These are phyloP conservation scores for Lasiodiplodia sp. DNA, from an alignment of 2,329 filamentous ascomycete species.

Conservation along the genomic window DNA sequence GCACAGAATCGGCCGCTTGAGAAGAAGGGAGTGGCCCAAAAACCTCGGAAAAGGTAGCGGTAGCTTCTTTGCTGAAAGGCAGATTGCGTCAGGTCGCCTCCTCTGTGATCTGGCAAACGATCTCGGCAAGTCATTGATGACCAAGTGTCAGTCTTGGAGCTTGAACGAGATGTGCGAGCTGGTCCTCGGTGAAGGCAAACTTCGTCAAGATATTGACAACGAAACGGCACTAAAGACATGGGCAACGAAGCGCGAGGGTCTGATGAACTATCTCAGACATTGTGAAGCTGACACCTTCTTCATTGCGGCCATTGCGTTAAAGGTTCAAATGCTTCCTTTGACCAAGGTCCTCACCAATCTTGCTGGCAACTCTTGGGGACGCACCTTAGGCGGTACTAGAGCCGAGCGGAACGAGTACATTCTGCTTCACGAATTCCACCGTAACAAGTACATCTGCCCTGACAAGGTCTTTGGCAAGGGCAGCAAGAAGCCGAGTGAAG, in stretches of 20 bases:
- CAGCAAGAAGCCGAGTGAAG: constrained; percentile 75
- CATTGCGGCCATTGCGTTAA: constrained; percentile 87
- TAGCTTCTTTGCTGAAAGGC: constrained; percentile 91
- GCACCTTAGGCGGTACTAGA: constrained; percentile 92
- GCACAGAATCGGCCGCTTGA: constrained; percentile 90
- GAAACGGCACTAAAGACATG: constrained; percentile 86
- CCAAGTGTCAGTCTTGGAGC: constrained; percentile 97
- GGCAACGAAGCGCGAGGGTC: constrained; percentile 81
- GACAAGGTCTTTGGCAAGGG: constrained; percentile 88
- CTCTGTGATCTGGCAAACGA: constrained; percentile 96
- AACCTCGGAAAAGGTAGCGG: constrained; percentile 85
- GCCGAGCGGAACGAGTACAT: constrained; percentile 99
- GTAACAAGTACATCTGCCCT: constrained; percentile 96
- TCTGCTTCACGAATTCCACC: constrained; percentile 94
- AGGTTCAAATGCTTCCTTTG: constrained; percentile 88
- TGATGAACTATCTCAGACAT: constrained; percentile 93
- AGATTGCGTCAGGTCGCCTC: constrained; percentile 85
- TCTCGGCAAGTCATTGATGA: constrained; percentile 95
- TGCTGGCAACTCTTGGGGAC: constrained; percentile 97
- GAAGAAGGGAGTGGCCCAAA: constrained; percentile 83
- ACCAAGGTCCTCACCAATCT: constrained; percentile 96
- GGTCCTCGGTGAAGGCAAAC: constrained; percentile 76
- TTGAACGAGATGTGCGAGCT: constrained; percentile 96
- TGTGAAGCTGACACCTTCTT: constrained; percentile 96
- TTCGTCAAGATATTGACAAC: constrained; percentile 84